These are phyloP conservation scores for Rhodotorula kratochvilovae DNA, from an alignment of 768 basidiomycete species.

Conservation along the genomic window DNA sequence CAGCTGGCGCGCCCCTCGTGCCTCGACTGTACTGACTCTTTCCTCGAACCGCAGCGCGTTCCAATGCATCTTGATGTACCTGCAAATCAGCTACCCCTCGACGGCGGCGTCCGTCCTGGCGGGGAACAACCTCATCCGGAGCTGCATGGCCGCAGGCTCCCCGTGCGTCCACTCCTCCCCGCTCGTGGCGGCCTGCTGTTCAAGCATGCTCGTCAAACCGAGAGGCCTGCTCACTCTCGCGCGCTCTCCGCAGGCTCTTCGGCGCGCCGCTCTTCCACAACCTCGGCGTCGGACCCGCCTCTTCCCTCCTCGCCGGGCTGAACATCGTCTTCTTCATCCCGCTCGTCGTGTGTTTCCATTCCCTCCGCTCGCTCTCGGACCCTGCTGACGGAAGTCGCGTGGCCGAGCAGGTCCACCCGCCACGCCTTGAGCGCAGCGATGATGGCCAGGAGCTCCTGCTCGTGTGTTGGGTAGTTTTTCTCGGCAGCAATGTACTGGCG, in stretches of 20 bases:
- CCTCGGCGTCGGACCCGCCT: constrained; percentile 46
- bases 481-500: no score
- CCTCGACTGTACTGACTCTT: not conserved
- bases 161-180: constrained; percentile 24
- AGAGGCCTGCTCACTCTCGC: not conserved
- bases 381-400: not conserved
- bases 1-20: no score
- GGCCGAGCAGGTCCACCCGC: no score
- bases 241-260: constrained; percentile 34
- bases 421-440: constrained; percentile 1
- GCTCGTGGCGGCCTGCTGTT: not conserved
- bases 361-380: not conserved
- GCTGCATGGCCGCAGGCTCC: constrained; percentile 41
- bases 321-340: constrained; percentile 46
- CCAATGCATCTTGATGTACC: constrained; percentile 26
- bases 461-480: no score
- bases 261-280: constrained; percentile 44
- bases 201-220: not conserved
- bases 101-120: constrained; percentile 46
- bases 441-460: no score
- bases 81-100: constrained; percentile 33
- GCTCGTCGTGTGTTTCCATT: constrained; percentile 42
- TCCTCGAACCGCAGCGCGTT: constrained; percentile 10
- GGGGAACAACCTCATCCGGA: constrained; percentile 47
- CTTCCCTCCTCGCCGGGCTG: constrained; percentile 45